These are phyloP conservation scores for Sedum album DNA, from an alignment of 164 flowering plant species.

Conservation along the genomic window DNA sequence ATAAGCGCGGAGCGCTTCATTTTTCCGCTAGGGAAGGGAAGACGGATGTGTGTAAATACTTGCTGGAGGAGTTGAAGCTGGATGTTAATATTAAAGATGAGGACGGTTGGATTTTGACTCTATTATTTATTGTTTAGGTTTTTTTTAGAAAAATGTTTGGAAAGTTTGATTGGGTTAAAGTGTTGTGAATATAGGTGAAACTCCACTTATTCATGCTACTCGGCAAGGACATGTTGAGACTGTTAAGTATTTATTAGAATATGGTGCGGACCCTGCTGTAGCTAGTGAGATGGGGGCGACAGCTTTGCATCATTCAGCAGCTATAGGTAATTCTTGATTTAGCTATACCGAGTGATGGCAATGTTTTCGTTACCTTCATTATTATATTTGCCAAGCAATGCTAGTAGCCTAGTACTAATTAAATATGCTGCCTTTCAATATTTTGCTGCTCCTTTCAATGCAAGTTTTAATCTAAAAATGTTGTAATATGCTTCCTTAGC, in stretches of 20 bases:
- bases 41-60: conserved; percentile 82
- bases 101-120: conserved; percentile 41
- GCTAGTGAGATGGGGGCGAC: conserved; percentile 82
- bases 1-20: conserved; percentile 87
- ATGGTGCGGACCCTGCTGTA: conserved; percentile 65
- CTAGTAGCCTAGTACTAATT: background rate
- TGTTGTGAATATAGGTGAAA: conserved; percentile 54
- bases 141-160: background rate
- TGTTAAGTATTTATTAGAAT: conserved; percentile 68
- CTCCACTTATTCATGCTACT: conserved; percentile 87
- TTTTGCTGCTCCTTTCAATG: background rate
- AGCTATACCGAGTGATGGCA: too few relatives aligned
- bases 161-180: background rate
- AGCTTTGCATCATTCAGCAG: conserved; percentile 88
- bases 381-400: background rate
- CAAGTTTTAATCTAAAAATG: too few relatives aligned
- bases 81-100: conserved; percentile 69
- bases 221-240: conserved; percentile 71
- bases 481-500: background rate
- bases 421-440: background rate
- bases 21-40: conserved; percentile 93
- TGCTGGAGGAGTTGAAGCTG: conserved; percentile 73
- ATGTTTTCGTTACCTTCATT: too few relatives aligned
- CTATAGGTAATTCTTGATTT: conserved; percentile 57
- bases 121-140: background rate